These are phyloP conservation scores for Prototheca cutis DNA, from an alignment of 163 green algal species.

Conservation along the genomic window DNA sequence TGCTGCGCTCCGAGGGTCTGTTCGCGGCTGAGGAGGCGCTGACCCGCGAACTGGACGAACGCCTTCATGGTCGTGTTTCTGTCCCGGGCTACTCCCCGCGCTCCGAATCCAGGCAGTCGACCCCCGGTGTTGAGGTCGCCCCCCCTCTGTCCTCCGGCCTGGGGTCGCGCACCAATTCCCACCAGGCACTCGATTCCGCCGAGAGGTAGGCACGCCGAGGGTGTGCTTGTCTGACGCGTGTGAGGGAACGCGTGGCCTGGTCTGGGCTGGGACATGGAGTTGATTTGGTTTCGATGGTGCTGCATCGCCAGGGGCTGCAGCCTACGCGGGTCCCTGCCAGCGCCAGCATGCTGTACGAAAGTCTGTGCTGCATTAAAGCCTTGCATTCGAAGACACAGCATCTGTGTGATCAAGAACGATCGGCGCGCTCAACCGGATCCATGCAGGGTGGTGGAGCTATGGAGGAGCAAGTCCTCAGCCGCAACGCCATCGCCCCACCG, in stretches of 20 bases:
- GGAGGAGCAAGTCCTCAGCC: constrained; percentile 28
- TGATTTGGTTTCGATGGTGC: too few relatives aligned
- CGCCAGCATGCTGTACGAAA: too few relatives aligned
- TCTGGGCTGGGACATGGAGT: too few relatives aligned
- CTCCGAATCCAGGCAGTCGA: not conserved
- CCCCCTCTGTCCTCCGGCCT: not conserved
- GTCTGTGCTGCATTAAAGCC: too few relatives aligned
- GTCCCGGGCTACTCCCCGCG: not conserved
- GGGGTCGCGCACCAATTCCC: not conserved
- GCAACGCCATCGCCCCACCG: constrained; percentile 17
- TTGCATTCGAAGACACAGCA: too few relatives aligned
- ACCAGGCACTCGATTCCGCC: constrained; percentile 14
- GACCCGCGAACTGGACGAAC: constrained; percentile 12
- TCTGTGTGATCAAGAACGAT: too few relatives aligned
- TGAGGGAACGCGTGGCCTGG: too few relatives aligned
- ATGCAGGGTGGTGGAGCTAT: constrained; percentile 25
- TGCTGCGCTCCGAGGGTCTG: constrained; percentile 16
- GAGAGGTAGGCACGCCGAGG: constrained; percentile 13
- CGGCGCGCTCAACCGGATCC: too few relatives aligned
- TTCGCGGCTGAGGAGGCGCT: constrained; percentile 13
- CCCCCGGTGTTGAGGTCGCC: not conserved
- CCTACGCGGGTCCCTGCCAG: too few relatives aligned
- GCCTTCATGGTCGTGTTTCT: not conserved
- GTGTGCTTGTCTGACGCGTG: not conserved
- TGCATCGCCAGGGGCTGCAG: too few relatives aligned